Base-by-base conservation (phyloP, 2,329 filamentous ascomycete genomes). In the Aspergillus hiratsukae region DNA sequence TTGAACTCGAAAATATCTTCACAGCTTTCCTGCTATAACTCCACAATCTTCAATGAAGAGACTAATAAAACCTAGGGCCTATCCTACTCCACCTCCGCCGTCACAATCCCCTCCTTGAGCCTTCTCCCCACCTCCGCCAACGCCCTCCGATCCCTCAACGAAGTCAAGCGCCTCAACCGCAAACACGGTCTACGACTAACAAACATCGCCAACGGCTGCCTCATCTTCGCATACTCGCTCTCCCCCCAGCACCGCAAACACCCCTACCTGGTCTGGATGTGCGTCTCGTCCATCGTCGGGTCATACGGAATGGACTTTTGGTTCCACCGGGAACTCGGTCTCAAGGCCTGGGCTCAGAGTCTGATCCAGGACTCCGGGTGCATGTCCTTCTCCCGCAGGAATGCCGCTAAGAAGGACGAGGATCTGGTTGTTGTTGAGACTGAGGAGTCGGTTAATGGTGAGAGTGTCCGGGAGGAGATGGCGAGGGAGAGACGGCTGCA, bases 221-320 rank as follows among this genome's bases (percentile, higher is more conserved):
- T 97, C 67, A 78, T 90, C 64, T 82, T 93, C 62, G 90, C 91
- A 60, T 97, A 88, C 75, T 73, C 82, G 48, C 78, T 95, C 62
- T 93, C 91, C 2, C 89, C 91, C 0, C 81, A 84, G 27, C 83
- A 86, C 55, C 81, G 84, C 64, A 86, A 88, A 70, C 93, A 97
- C 72, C 93, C 93, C 0, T 97, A 96, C 72, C 85, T 97, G 27
- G 75, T 97, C 57, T 97, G 94, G 85, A 91, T 90, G 14, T 86
- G 87, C 2, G 75, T 91, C 27, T 81, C 91, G 56, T 71, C 78
- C 1, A 75, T 78, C 14, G 59, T 76, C 28, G 69, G 73, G 66
- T 61, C 74, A 40, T 71, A 73, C 58, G 79, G 79, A 59, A 83
- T 89, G 78, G 87, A 91, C 71, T 82, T 84, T 48, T 89, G 84